Percentiles rank a stretch among this genome's conserved stretches.
phyloP scores from a whole-genome alignment of 805 yeast species.

The Candida boleticola region DNA sequence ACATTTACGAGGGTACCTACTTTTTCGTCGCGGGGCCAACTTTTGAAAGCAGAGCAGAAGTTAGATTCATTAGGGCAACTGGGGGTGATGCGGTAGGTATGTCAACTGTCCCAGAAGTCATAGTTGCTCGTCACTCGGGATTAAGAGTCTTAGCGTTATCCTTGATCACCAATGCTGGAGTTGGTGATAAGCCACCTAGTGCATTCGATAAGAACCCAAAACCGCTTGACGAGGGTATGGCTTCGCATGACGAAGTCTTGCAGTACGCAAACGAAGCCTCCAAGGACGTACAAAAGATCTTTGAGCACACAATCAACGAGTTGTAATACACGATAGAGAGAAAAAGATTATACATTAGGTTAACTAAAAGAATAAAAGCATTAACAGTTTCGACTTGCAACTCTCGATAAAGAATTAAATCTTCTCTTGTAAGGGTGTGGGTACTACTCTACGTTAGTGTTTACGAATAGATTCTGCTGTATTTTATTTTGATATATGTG shows the following conservation, averaged over 20 bases:
- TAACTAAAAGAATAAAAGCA: neutral
- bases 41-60: constrained; percentile 90
- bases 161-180: constrained; percentile 81
- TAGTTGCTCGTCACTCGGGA: constrained; percentile 87
- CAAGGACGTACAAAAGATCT: constrained; percentile 68
- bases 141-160: constrained; percentile 80
- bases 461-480: too few relatives aligned
- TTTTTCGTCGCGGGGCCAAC: constrained; percentile 90
- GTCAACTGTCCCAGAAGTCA: constrained; percentile 97
- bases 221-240: constrained; percentile 68
- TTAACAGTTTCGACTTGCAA: too few relatives aligned
- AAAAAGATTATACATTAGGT: too few relatives aligned
- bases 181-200: constrained; percentile 65
- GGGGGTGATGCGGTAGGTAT: constrained; percentile 97
- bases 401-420: too few relatives aligned
- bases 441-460: too few relatives aligned
- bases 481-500: too few relatives aligned
- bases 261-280: constrained; percentile 82
- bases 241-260: constrained; percentile 89
- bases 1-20: constrained; percentile 83
- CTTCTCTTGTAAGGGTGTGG: too few relatives aligned
- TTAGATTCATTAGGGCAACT: constrained; percentile 60
- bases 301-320: constrained; percentile 58
- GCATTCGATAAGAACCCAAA: constrained; percentile 55
- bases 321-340: too few relatives aligned